These are phyloP conservation scores for Calvatia gigantea DNA, from an alignment of 768 basidiomycete genomes.

Conservation along the genomic window DNA sequence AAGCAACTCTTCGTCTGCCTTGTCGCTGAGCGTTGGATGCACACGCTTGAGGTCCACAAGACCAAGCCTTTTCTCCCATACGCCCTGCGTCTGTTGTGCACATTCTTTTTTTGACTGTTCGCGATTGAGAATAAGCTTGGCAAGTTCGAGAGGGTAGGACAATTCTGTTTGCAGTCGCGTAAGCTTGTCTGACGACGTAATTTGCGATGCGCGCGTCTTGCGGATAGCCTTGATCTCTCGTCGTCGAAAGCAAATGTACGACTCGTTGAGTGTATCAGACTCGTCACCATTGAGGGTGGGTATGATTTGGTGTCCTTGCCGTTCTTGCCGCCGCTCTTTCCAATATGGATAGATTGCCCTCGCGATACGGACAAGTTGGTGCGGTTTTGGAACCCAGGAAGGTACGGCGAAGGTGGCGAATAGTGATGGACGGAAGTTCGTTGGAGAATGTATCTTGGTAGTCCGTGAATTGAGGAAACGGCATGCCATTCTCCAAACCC, in stretches of 20 bases:
- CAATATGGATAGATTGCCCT: constrained; percentile 83
- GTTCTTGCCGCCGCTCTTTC: constrained; percentile 78
- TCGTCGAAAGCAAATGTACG: constrained; percentile 95
- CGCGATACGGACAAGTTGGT: constrained; percentile 63
- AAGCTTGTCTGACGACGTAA: constrained; percentile 86
- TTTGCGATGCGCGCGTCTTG: constrained; percentile 91
- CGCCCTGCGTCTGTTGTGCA: constrained; percentile 50
- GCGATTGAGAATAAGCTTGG: constrained; percentile 62
- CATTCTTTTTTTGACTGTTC: constrained; percentile 74
- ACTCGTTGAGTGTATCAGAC: constrained; percentile 83
- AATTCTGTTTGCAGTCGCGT: constrained; percentile 78
- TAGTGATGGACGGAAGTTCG: constrained; percentile 51
- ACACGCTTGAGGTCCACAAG: constrained; percentile 80
- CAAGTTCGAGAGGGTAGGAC: constrained; percentile 66
- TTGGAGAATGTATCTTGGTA: constrained; percentile 68
- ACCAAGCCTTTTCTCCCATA: constrained; percentile 78
- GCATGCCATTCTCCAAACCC: constrained; percentile 64
- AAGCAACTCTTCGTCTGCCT: constrained; percentile 69
- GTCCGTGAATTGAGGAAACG: constrained; percentile 69
- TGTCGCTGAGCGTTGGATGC: constrained; percentile 54
- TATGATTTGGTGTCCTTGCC: constrained; percentile 82
- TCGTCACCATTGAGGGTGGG: constrained; percentile 90
- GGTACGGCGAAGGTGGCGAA: constrained; percentile 73
- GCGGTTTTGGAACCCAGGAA: constrained; percentile 61
- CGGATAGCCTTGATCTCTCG: constrained; percentile 92